These are phyloP conservation scores for Teratosphaeria nubilosa DNA, from an alignment of 2,329 filamentous ascomycete genomes.

Conservation along the genomic window DNA sequence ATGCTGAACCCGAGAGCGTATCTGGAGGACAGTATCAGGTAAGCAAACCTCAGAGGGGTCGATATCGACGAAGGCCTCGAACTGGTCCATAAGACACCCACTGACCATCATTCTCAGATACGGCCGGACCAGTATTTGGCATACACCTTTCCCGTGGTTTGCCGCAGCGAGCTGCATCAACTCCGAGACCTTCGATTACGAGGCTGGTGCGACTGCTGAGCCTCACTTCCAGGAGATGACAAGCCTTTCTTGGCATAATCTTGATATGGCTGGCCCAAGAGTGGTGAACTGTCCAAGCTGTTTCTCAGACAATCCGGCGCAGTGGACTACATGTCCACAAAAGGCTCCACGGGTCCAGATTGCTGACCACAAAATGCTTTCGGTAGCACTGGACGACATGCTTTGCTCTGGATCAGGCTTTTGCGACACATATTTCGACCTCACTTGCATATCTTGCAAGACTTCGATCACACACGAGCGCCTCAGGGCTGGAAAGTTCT, in stretches of 20 bases:
- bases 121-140: slow-evolving; percentile 49
- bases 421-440: slow-evolving; percentile 47
- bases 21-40: slow-evolving; percentile 48
- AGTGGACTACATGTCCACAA: slow-evolving; percentile 49
- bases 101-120: slow-evolving; percentile 42
- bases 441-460: slow-evolving; percentile 43
- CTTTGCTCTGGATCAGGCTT: slow-evolving; percentile 44
- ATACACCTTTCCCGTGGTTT: slow-evolving; percentile 56
- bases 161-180: slow-evolving; percentile 50
- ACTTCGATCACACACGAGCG: slow-evolving; percentile 45
- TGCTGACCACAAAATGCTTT: slow-evolving; percentile 9
- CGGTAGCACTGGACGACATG: slow-evolving; percentile 25
- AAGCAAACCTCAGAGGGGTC: neutral
- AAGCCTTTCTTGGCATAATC: slow-evolving; percentile 49
- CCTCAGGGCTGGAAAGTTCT: slow-evolving; percentile 54
- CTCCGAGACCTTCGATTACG: slow-evolving; percentile 47
- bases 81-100: neutral
- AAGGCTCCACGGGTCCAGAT: slow-evolving; percentile 5
- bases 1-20: slow-evolving; percentile 68
- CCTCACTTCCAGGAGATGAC: slow-evolving; percentile 40
- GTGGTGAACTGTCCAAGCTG: slow-evolving; percentile 51
- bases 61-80: neutral
- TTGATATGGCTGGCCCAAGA: slow-evolving; percentile 39
- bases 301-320: slow-evolving; percentile 30
- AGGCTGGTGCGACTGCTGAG: slow-evolving; percentile 35